Evolutionary conservation across 2,329 filamentous ascomycete genomes (phyloP).

Genomic region (Fusarium sp.): DNA sequence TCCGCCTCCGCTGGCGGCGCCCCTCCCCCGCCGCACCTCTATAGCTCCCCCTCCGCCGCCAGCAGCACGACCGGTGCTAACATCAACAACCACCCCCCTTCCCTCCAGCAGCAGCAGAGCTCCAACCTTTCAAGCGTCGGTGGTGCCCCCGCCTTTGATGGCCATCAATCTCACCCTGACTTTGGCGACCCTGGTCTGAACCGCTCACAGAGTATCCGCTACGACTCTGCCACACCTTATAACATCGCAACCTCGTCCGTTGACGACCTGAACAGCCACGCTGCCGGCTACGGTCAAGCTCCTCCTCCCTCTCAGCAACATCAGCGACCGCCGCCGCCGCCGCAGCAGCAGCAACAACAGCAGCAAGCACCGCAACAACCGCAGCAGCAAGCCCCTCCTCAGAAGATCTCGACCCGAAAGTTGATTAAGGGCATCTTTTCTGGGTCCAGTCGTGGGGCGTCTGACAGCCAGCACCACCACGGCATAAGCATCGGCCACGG

Average conservation of each 20-base stretch:
- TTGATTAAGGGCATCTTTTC: slow-evolving; percentile 70
- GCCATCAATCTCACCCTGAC: slow-evolving; percentile 58
- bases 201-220: slow-evolving; percentile 69
- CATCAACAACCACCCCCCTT: slow-evolving; percentile 48
- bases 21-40: slow-evolving; percentile 52
- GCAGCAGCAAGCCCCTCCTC: slow-evolving; percentile 48
- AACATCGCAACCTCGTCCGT: slow-evolving; percentile 57
- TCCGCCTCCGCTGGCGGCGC: slow-evolving; percentile 31
- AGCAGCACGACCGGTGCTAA: slow-evolving; percentile 45
- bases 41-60: slow-evolving; percentile 49
- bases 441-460: slow-evolving; percentile 55
- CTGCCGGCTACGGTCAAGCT: slow-evolving; percentile 40
- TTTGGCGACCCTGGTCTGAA: slow-evolving; percentile 62
- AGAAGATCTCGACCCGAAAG: slow-evolving; percentile 68
- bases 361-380: slow-evolving; percentile 49
- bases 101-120: slow-evolving; percentile 51
- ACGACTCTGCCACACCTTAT: slow-evolving; percentile 55
- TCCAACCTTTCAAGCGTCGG: slow-evolving; percentile 45
- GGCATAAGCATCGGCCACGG: slow-evolving; percentile 50
- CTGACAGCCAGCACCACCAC: slow-evolving; percentile 49
- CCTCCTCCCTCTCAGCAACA: slow-evolving; percentile 28
- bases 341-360: slow-evolving; percentile 55
- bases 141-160: too few species aligned
- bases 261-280: slow-evolving; percentile 56
- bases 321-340: slow-evolving; percentile 49